phyloP scores from a whole-genome alignment of 257 asterid species.

The Salvia miltiorrhiza region DNA sequence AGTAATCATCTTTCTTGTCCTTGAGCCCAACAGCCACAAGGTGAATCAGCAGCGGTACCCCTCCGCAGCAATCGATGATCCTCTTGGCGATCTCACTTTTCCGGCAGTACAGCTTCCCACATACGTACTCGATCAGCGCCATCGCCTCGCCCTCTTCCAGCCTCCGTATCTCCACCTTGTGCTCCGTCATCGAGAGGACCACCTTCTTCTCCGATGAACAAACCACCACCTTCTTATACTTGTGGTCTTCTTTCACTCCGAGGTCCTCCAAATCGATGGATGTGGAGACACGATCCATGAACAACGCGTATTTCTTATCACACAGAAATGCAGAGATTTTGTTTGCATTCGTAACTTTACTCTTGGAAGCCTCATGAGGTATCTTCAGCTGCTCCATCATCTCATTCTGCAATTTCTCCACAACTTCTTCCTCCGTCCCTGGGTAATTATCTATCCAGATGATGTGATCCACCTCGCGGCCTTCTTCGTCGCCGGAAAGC shows the following conservation, averaged over 20 bases:
- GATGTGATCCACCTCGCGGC: background rate
- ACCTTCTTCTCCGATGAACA: background rate
- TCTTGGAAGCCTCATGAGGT: no score
- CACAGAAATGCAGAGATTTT: background rate
- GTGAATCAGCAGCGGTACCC: background rate
- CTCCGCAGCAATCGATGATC: constrained; percentile 2
- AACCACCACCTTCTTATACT: background rate
- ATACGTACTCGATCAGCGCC: background rate
- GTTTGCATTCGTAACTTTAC: no score
- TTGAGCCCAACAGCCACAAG: background rate
- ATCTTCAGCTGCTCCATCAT: constrained; percentile 1
- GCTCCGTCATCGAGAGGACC: background rate
- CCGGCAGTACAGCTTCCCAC: background rate
- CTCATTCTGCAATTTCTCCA: background rate
- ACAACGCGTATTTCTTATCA: background rate
- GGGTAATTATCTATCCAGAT: background rate
- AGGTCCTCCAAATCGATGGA: background rate
- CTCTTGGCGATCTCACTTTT: background rate
- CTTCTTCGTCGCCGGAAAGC: no score
- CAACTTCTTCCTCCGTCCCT: background rate
- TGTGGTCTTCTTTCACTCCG: background rate
- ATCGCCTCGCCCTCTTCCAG: background rate
- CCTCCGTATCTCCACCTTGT: background rate
- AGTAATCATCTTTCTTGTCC: background rate
- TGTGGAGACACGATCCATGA: background rate